Base-by-base conservation (phyloP, 2,329 filamentous ascomycete genomes). In the Aspergillus costaricaensis region DNA sequence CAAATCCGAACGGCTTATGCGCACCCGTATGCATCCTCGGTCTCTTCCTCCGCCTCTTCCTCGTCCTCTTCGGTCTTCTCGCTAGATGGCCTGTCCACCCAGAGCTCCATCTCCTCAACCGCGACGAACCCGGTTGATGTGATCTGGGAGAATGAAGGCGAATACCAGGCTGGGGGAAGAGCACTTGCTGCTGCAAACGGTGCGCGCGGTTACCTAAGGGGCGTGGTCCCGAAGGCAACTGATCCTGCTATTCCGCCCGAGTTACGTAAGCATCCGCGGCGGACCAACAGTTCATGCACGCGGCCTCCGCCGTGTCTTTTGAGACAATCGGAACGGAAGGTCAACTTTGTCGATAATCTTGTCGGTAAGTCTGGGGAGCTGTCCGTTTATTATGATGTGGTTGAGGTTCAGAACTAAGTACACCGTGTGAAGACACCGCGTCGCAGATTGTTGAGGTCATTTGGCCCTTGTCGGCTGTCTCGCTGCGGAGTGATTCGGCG, bases 401-500 rank as follows among this genome's bases (percentile, higher is more conserved):
- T 69, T 68, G 60, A 66, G 57, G 61, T 27, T 51, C 57, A 55
- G 53, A 47, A 67, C 73, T 76, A 70, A 76, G 66, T 36, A 47
- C 27, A 21, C 14, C 47, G 38, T 19, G 19, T 54, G 39, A 84
- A 97, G 94, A 97, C 86, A 96, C 94, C 70, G 95, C 95, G 56
- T 95, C 95, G 57, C 92, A 96, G 78, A 96, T 98, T 77, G 93
- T 99, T 53, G 92, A 97, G 81, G 91, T 91, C 57, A 96, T 99
- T 72, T 99, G 95, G 95, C 93, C 95, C 49, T 84, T 94, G 47
- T 96, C 94, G 57, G 93, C 91, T 61, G 87, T 89, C 38, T 85
- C 90, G 60, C 91, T 90, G 76, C 88, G 88, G 70, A 88, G 84
- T 69, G 91, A 94, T 73, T 81, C 85, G 60, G 72, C 76, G 62